Evolutionary conservation across 768 basidiomycete species (phyloP).

Genomic region (Mycena filopes): DNA sequence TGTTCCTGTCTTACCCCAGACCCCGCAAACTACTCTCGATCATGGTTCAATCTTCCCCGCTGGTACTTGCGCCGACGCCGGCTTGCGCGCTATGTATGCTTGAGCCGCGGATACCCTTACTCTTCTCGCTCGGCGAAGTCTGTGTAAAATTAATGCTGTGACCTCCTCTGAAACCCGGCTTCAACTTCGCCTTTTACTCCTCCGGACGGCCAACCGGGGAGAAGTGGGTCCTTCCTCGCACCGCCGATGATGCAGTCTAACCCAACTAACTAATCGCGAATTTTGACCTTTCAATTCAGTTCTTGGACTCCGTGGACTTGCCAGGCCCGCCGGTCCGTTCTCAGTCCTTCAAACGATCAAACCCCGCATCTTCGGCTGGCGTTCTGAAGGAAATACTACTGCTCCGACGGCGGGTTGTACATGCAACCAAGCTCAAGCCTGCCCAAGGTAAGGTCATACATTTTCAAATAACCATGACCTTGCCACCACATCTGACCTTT

Average conservation of each 20-base stretch:
- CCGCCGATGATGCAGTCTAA: constrained; percentile 20
- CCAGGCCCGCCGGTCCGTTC: not conserved
- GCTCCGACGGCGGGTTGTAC: not conserved
- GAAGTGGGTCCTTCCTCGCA: constrained; percentile 7
- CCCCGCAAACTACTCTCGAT: not conserved
- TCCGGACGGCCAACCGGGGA: not conserved
- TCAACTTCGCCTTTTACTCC: not conserved
- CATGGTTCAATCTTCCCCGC: not conserved
- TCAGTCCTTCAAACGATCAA: not conserved
- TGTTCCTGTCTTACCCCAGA: constrained; percentile 2
- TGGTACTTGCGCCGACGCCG: not conserved
- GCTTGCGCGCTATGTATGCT: not conserved
- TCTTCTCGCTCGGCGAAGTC: not conserved
- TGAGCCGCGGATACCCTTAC: constrained; percentile 3
- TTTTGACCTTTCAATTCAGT: constrained; percentile 3
- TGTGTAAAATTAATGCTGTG: constrained; percentile 13
- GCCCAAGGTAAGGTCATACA: not conserved
- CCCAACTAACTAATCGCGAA: constrained; percentile 8
- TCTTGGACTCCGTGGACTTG: constrained; percentile 12
- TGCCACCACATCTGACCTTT: not conserved
- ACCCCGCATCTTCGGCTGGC: constrained; percentile 9
- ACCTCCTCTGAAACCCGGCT: not conserved
- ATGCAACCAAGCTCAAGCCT: not conserved
- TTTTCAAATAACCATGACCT: not conserved
- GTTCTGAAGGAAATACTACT: not conserved